Base-by-base conservation (phyloP, 1,284 basidiomycete genomes). In the Fomitopsis betulina region DNA sequence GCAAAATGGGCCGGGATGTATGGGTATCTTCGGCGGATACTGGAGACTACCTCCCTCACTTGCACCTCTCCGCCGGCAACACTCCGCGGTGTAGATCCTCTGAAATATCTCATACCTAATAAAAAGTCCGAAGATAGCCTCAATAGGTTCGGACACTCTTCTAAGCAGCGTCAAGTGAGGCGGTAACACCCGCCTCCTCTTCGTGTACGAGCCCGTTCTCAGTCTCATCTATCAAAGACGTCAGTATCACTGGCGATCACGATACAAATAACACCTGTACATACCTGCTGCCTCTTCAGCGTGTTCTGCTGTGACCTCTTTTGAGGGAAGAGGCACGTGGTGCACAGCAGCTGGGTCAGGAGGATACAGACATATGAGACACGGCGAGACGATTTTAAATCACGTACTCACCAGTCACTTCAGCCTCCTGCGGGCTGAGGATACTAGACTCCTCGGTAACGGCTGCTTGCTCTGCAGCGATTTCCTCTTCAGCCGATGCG, bases 11-110 rank as follows among this genome's bases (percentile, higher is more conserved):
- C 30, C 38, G 38, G 38, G 49, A 17, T 30, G 30, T 38, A 57
- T 23, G 55, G 55, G 55, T 57, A 57, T 57, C 35, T 39, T 52
- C 49, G 45, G 38, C 49, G 23, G 30, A 52, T 27, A 52, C 39
- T 33, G 55, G 35, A 37, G 33, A 51, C 49, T 37, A 51, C 15
- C 49, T 51, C 32, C 49, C 32, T 47, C 45, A 47, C 25, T 47
- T 30, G 35, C 45, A 47, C 45, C 23, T 51, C 49, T 51, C 49
- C 49, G 33, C 33, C 49, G 6, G 12, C 12, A 27, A 33, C 47
- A n/a, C 23, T 47, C 45, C 45, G 23, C 45, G 21, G 45, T 27
- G 23, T 35, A 51, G 49, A 51, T 51, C 30, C 17, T 37, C 49
- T 35, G 30, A 51, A 47, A 47, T 47, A 30, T 17, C 30, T 7